These are phyloP conservation scores for Botryotinia globosa DNA, from an alignment of 2,329 filamentous ascomycete species.

Conservation along the genomic window DNA sequence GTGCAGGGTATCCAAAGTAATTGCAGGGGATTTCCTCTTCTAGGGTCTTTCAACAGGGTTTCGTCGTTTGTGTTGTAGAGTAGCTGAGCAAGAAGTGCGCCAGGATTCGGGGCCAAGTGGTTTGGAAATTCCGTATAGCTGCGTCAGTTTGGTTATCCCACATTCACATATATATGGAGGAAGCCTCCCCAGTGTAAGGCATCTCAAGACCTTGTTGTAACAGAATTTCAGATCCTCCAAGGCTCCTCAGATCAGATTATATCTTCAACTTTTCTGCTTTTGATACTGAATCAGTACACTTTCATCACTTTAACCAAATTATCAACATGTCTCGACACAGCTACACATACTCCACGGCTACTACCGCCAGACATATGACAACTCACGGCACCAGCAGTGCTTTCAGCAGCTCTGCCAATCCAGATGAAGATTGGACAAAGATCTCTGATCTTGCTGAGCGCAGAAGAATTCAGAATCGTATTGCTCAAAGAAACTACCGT, in stretches of 20 bases:
- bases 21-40: slow-evolving; percentile 8
- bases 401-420: slow-evolving; percentile 90
- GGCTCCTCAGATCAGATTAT: background rate
- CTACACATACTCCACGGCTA: slow-evolving; percentile 36
- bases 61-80: slow-evolving; percentile 25
- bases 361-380: slow-evolving; percentile 58
- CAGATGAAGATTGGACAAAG: slow-evolving; percentile 98
- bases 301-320: slow-evolving; percentile 18
- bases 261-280: slow-evolving; percentile 19
- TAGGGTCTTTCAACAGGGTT: slow-evolving; percentile 20
- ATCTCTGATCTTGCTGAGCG: slow-evolving; percentile 95
- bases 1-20: slow-evolving; percentile 17
- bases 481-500: slow-evolving; percentile 98
- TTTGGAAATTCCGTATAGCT: slow-evolving; percentile 31
- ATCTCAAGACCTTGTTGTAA: slow-evolving; percentile 26
- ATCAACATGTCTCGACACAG: slow-evolving; percentile 37
- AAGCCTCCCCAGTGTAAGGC: slow-evolving; percentile 29
- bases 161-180: slow-evolving; percentile 36
- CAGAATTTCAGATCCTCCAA: slow-evolving; percentile 23
- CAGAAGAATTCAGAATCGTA: slow-evolving; percentile 92
- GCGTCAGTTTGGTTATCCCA: slow-evolving; percentile 29
- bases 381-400: slow-evolving; percentile 84
- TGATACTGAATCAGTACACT: slow-evolving; percentile 21
- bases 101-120: slow-evolving; percentile 29
- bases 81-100: slow-evolving; percentile 29